Evolutionary conservation across 2,329 filamentous ascomycete genomes (phyloP).

Genomic region (Xylariaceae sp.): DNA sequence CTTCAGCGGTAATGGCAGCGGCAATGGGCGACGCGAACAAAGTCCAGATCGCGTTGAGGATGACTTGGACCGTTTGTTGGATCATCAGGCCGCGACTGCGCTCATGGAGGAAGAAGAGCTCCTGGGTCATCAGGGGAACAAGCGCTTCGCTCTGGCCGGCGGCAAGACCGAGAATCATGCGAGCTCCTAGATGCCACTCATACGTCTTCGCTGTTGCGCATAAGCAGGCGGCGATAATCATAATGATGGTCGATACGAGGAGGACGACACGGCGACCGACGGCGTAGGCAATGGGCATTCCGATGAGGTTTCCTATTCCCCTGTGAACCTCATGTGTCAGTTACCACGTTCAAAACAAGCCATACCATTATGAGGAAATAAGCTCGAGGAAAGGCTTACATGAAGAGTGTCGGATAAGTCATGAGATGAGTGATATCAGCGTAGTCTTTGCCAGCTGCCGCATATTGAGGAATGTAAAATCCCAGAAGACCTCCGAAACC

Average conservation of each 20-base stretch:
- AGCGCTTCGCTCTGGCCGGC: slow-evolving; percentile 39
- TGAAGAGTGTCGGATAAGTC: slow-evolving; percentile 28
- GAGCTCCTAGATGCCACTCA: slow-evolving; percentile 33
- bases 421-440: slow-evolving; percentile 35
- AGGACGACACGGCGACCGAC: slow-evolving; percentile 31
- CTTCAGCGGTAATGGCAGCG: slow-evolving; percentile 32
- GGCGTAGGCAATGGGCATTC: slow-evolving; percentile 31
- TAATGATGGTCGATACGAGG: slow-evolving; percentile 24
- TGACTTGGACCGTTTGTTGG: slow-evolving; percentile 36
- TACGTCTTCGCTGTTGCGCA: slow-evolving; percentile 25
- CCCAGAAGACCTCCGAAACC: slow-evolving; percentile 37
- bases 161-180: slow-evolving; percentile 34
- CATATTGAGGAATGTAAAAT: slow-evolving; percentile 37
- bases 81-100: slow-evolving; percentile 35
- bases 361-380: not conserved
- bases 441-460: slow-evolving; percentile 30
- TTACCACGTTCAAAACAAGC: not conserved
- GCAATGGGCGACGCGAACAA: slow-evolving; percentile 39
- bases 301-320: slow-evolving; percentile 27
- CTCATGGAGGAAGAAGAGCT: slow-evolving; percentile 41
- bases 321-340: slow-evolving; percentile 7
- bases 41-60: slow-evolving; percentile 31
- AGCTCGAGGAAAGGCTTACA: slow-evolving; percentile 1
- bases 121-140: slow-evolving; percentile 35
- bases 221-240: slow-evolving; percentile 24